Evolutionary conservation across 23 red algal genomes (phyloP).

Genomic region (Gracilaria domingensis): DNA sequence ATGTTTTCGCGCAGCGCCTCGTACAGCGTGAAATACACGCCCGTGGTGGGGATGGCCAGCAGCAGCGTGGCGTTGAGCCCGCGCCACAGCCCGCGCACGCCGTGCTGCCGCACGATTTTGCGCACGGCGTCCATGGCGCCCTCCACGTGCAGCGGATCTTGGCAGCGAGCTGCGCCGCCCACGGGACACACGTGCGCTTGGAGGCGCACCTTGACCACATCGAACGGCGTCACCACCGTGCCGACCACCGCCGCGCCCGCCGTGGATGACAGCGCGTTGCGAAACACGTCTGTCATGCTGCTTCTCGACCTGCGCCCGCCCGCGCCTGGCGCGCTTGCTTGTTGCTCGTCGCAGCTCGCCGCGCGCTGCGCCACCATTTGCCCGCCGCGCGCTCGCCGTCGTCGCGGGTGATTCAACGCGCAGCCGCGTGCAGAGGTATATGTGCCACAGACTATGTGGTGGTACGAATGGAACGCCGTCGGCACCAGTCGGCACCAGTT

Average conservation of each 20-base stretch:
- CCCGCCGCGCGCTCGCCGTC: no score
- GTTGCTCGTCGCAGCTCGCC: not conserved
- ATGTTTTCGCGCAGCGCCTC: conserved; percentile 61
- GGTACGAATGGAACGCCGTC: no score
- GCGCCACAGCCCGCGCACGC: conserved; percentile 91
- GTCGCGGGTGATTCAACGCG: no score
- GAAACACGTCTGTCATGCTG: not conserved
- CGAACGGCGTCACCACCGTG: conserved; percentile 90
- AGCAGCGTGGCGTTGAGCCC: conserved; percentile 77
- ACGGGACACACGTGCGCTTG: conserved; percentile 86
- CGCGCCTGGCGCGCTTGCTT: not conserved
- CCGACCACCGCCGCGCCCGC: conserved; percentile 84
- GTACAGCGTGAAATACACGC: conserved; percentile 94
- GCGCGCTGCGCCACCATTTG: no score
- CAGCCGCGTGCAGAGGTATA: no score
- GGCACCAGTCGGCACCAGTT: no score
- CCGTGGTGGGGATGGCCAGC: conserved; percentile 89
- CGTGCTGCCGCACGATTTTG: conserved; percentile 65
- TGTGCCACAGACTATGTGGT: no score
- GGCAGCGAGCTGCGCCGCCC: conserved; percentile 17
- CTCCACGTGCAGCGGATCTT: conserved; percentile 36
- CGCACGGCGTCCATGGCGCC: conserved; percentile 66
- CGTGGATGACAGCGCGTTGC: conserved; percentile 78
- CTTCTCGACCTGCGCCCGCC: no score
- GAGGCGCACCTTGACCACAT: conserved; percentile 91